Percentiles rank a stretch among this genome's conserved stretches.
Conservation (phyloP, 495 filamentous ascomycete genomes). For the Hapsidospora chrysogenum region DNA sequence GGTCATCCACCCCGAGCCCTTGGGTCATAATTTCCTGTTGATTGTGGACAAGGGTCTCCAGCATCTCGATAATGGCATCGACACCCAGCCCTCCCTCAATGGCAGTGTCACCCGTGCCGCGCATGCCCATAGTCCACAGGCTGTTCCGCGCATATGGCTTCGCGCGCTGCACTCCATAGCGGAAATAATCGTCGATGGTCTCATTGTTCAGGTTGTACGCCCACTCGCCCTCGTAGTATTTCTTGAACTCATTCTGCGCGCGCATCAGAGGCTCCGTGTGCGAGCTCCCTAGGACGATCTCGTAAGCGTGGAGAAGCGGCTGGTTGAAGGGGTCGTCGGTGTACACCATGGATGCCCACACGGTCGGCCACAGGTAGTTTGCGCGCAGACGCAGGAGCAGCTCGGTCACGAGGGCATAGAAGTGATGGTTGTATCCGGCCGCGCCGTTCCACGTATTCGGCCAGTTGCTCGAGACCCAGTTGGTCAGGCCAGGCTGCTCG, state of each 20-base stretch:
- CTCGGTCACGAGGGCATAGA: conserved; percentile 57
- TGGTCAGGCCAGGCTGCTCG: conserved; percentile 53
- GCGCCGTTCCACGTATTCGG: conserved; percentile 25
- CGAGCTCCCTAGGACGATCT: conserved; percentile 52
- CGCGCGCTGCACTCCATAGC: conserved; percentile 45
- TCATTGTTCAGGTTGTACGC: conserved; percentile 49
- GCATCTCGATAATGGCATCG: conserved; percentile 32
- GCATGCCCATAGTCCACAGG: conserved; percentile 58
- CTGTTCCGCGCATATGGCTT: conserved; percentile 46
- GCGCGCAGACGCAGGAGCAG: conserved; percentile 50
- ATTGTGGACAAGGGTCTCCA: conserved; percentile 40
- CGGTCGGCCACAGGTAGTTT: conserved; percentile 62
- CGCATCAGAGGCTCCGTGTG: conserved; percentile 65
- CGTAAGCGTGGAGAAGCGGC: conserved; percentile 51
- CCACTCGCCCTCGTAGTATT: conserved; percentile 43
- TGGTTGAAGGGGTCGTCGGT: conserved; percentile 53
- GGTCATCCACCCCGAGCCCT: conserved; percentile 33
- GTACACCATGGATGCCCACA: conserved; percentile 25
- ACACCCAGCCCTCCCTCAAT: conserved; percentile 35
- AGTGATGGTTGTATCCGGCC: conserved; percentile 20
- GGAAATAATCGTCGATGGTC: conserved; percentile 48
- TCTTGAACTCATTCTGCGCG: conserved; percentile 51
- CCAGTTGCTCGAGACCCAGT: too few relatives aligned
- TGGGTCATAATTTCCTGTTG: conserved; percentile 40
- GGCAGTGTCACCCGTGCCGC: conserved; percentile 49